Conservation (phyloP, 257 asterid genomes). For the Jacaranda mimosifolia region DNA sequence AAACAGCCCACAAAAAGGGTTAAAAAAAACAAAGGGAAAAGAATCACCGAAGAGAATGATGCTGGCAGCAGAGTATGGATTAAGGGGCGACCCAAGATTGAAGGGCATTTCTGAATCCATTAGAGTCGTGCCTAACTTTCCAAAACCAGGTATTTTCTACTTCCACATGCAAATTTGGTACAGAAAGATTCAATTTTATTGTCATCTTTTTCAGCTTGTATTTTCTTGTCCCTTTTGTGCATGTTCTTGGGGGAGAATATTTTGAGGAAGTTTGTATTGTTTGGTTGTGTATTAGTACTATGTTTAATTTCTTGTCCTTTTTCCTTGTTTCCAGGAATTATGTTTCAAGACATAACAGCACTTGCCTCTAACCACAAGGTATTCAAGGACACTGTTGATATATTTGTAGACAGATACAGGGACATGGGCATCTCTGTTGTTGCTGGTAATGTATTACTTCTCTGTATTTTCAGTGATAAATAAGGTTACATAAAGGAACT, state of each 20-base stretch:
- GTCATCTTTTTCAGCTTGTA: neutral
- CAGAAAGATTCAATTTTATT: neutral
- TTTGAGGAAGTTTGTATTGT: conserved; percentile 21
- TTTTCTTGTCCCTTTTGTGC: conserved; percentile 17
- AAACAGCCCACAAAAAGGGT: too few relatives aligned
- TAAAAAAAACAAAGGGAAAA: neutral
- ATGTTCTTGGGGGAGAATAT: conserved; percentile 19
- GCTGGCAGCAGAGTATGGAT: conserved; percentile 96
- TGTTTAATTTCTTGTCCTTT: conserved; percentile 20
- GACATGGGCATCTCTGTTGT: conserved; percentile 87
- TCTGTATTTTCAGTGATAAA: neutral
- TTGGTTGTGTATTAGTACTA: conserved; percentile 18
- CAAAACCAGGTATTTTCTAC: conserved; percentile 71
- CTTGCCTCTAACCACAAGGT: conserved; percentile 78
- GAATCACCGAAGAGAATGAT: conserved; percentile 46
- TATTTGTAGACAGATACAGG: conserved; percentile 85
- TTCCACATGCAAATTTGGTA: neutral
- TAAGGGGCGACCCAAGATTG: conserved; percentile 90
- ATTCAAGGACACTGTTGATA: conserved; percentile 81
- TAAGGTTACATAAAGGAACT: neutral
- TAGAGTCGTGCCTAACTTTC: conserved; percentile 88
- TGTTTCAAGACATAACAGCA: conserved; percentile 95
- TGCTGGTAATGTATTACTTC: conserved; percentile 68
- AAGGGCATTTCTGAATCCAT: conserved; percentile 86
- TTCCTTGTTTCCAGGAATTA: conserved; percentile 64